A percentile compares a stretch with the other conserved stretches of the same genome.
phyloP scores from a whole-genome alignment of 1,284 basidiomycete genomes.

The Pterula multifida region DNA sequence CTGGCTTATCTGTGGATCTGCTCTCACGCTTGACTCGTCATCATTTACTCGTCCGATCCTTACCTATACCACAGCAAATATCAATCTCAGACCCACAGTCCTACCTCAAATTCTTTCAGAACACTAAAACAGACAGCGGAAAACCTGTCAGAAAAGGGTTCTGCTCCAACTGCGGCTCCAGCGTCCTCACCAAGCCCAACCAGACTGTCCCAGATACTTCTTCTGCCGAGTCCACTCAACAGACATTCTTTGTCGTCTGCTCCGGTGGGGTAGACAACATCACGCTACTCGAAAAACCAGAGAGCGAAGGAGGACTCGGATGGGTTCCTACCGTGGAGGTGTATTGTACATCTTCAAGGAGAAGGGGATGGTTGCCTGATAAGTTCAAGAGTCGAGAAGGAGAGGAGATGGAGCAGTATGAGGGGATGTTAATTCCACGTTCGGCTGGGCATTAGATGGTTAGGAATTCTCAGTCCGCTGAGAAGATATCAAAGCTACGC shows the following conservation, averaged over 20 bases:
- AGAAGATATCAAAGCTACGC: too few species aligned
- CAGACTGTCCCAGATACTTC: background rate
- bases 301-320: background rate
- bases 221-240: background rate
- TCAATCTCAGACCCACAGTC: background rate
- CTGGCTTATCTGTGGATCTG: background rate
- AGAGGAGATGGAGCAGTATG: background rate
- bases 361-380: background rate
- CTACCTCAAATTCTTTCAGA: background rate
- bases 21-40: background rate
- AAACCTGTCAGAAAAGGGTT: background rate
- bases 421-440: background rate
- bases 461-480: too few species aligned
- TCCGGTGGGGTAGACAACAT: background rate
- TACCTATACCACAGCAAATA: background rate
- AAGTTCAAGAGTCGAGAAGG: too few species aligned
- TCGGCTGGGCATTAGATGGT: too few species aligned
- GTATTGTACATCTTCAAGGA: background rate
- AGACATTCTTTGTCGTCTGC: background rate
- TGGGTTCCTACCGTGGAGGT: background rate
- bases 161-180: background rate
- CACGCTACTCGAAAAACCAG: background rate
- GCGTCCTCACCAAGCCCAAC: background rate
- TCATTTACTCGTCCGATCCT: background rate
- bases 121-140: background rate